Evolutionary conservation across 371 early-diverging fungal genomes (phyloP), one percentile per base, ranked within the genome.

Genomic region (Mortierella sp.): DNA sequence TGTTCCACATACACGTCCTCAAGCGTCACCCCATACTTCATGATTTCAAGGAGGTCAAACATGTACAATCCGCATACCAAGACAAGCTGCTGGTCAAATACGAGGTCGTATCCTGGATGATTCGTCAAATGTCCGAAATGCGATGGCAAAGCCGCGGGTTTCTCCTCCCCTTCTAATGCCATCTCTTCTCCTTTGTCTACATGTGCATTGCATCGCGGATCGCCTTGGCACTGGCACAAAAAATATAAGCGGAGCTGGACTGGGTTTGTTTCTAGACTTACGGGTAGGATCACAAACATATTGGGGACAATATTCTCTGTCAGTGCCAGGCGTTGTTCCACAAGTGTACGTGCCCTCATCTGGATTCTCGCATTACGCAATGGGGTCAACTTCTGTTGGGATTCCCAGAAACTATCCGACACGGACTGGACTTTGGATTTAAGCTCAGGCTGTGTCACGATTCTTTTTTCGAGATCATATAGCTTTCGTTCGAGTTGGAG

Each of bases 51-150:
- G 37, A 71, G 49, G 49, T 65, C 71, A 23, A 55, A 58, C 35
- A 71, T 64, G 45, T 59, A 65, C 0, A 60, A 31, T 42, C 71
- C 65, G 13, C 45, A 62, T 19, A 47, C 51, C 43, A 45, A 26
- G 9, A 71, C 34, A 26, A 71, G 42, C 43, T 60, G 45, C 7
- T 47, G 45, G 15, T 57, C 56, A 37, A 59, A 31, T 42, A 45
- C 42, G 19, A 71, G 64, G 4, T 71, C 65, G 43, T 65, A 71
- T 31, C 65, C 71, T 10, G 42, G 58, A 31, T 64, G 64, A n/a
- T 58, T 57, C 17, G 71, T 65, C 35, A 71, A 49, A 29, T 71
- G 71, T 57, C 57, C 57, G 34, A 71, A 45, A 42, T 71, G 64
- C 3, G 49, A 34, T 0, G 71, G 71, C 7, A 29, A 19, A 19